These are phyloP conservation scores for Endothia cerciana DNA, from an alignment of 2,329 filamentous ascomycete species.

Conservation along the genomic window DNA sequence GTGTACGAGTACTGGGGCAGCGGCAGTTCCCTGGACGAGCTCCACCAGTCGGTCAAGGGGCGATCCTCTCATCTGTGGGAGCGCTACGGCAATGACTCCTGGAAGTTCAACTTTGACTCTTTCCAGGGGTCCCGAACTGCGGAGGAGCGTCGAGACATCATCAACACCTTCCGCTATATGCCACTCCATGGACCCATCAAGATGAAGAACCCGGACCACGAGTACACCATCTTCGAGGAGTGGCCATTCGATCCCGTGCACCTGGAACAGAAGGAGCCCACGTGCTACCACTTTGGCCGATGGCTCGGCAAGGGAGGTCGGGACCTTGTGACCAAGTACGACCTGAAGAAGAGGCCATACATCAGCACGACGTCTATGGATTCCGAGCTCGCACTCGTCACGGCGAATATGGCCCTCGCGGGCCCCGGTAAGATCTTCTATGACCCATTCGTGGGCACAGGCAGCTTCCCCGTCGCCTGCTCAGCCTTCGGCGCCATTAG, in stretches of 20 bases:
- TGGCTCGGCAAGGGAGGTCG: conserved; percentile 69
- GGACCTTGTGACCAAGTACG: conserved; percentile 72
- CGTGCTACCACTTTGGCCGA: conserved; percentile 72
- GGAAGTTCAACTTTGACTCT: conserved; percentile 84
- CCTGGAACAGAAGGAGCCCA: conserved; percentile 56
- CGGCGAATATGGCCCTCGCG: conserved; percentile 86
- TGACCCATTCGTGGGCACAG: conserved; percentile 94
- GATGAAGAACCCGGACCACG: conserved; percentile 73
- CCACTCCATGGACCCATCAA: conserved; percentile 77
- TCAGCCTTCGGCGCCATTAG: conserved; percentile 85
- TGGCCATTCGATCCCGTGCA: conserved; percentile 64
- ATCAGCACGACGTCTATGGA: conserved; percentile 99
- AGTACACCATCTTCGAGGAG: conserved; percentile 83
- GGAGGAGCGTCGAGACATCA: conserved; percentile 69
- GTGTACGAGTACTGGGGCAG: conserved; percentile 90
- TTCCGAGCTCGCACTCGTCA: conserved; percentile 86
- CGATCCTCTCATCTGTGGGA: conserved; percentile 68
- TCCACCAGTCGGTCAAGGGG: conserved; percentile 68
- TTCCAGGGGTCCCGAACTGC: conserved; percentile 74
- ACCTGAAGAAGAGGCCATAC: conserved; percentile 90
- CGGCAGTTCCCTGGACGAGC: conserved; percentile 65
- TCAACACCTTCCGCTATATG: conserved; percentile 81
- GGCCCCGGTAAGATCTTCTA: conserved; percentile 85
- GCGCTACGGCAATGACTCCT: conserved; percentile 66
- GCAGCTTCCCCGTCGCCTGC: conserved; percentile 87